phyloP scores from a whole-genome alignment of 805 yeast genomes.

The Tetrapisispora taiwanensis region DNA sequence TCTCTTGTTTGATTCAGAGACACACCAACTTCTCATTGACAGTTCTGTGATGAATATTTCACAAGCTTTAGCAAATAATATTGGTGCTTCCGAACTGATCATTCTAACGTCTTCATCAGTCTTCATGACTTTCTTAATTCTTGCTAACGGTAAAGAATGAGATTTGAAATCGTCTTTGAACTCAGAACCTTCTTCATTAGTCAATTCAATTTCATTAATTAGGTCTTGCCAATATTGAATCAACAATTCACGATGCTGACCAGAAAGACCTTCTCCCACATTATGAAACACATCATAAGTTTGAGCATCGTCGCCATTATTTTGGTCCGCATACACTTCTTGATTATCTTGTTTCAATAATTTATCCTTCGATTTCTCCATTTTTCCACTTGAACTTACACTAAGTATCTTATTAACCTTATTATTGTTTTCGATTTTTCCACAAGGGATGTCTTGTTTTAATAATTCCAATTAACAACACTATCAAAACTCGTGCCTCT shows the following conservation, averaged over 20 bases:
- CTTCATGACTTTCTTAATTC: constrained; percentile 96
- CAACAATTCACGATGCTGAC: constrained; percentile 77
- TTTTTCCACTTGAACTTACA: too few relatives aligned
- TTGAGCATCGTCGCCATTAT: constrained; percentile 9
- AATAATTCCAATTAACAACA: too few relatives aligned
- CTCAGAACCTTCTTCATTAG: constrained; percentile 44
- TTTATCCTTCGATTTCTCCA: background rate
- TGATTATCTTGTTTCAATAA: background rate
- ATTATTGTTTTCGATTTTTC: too few relatives aligned
- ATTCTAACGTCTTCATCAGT: constrained; percentile 94
- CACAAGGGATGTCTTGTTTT: too few relatives aligned
- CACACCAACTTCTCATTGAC: constrained; percentile 98
- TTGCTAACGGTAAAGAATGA: constrained; percentile 89
- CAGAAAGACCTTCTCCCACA: constrained; percentile 86
- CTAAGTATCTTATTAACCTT: too few relatives aligned
- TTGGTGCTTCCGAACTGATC: constrained; percentile 98
- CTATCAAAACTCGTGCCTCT: too few relatives aligned
- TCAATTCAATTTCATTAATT: constrained; percentile 57
- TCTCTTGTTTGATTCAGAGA: constrained; percentile 92
- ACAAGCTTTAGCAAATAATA: constrained; percentile 94
- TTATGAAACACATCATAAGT: constrained; percentile 60
- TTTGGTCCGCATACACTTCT: background rate
- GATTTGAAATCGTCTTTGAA: constrained; percentile 84
- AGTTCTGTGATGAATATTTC: constrained; percentile 94
- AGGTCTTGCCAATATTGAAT: constrained; percentile 97